A percentile compares a stretch with the other conserved stretches of the same genome.
These are phyloP conservation scores for Kwoniella pini DNA, from an alignment of 768 basidiomycete species.

Conservation along the genomic window DNA sequence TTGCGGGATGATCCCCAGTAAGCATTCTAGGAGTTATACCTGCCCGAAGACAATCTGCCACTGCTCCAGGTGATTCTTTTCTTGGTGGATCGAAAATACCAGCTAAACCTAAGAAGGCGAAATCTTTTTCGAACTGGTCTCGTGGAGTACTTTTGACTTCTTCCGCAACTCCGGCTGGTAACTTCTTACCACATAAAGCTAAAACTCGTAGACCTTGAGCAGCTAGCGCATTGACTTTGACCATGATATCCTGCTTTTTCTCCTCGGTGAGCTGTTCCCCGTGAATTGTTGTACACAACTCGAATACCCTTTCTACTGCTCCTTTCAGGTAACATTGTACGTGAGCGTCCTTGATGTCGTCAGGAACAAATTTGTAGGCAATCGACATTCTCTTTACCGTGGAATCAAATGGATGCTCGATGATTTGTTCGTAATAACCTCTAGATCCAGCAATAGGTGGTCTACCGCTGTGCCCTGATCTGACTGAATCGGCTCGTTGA, in stretches of 20 bases:
- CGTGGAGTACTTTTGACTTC: slow-evolving; percentile 50
- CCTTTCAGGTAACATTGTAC: slow-evolving; percentile 54
- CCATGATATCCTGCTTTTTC: slow-evolving; percentile 40
- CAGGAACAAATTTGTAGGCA: slow-evolving; percentile 41
- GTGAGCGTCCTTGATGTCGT: slow-evolving; percentile 28
- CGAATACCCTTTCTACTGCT: slow-evolving; percentile 60
- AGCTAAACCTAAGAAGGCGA: slow-evolving; percentile 62
- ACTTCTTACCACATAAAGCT: slow-evolving; percentile 53
- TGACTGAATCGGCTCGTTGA: slow-evolving; percentile 16
- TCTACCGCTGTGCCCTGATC: slow-evolving; percentile 27
- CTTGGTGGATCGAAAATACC: slow-evolving; percentile 64
- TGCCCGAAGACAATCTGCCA: slow-evolving; percentile 60
- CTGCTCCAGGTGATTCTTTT: slow-evolving; percentile 61
- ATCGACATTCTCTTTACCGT: slow-evolving; percentile 61
- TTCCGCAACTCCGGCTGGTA: slow-evolving; percentile 52
- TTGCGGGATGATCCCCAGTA: slow-evolving; percentile 63
- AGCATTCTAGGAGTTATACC: slow-evolving; percentile 62
- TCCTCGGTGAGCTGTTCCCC: slow-evolving; percentile 42
- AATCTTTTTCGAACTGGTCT: slow-evolving; percentile 59
- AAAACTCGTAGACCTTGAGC: slow-evolving; percentile 57
- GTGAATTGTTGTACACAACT: slow-evolving; percentile 56
- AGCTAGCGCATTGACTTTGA: slow-evolving; percentile 52
- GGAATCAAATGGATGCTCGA: slow-evolving; percentile 61
- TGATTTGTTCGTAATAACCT: slow-evolving; percentile 53
- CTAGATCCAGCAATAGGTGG: slow-evolving; percentile 35